Conservation (phyloP, 1,284 basidiomycete species). For the Psilocybe mexicana region DNA sequence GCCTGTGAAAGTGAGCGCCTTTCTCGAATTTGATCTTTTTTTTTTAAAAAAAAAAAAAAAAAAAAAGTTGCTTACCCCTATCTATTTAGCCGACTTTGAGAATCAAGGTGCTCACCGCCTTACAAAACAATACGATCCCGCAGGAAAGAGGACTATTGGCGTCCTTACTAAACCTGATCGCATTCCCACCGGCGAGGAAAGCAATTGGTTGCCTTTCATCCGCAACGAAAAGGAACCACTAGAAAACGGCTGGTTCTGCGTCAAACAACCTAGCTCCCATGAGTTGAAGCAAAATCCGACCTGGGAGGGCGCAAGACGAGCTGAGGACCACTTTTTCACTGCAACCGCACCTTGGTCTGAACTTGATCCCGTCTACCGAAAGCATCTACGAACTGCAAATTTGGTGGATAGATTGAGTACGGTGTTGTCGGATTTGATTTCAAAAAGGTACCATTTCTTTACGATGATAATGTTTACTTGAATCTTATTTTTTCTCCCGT, state of each 20-base stretch:
- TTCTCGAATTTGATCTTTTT: background rate
- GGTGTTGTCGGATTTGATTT: conserved; percentile 58
- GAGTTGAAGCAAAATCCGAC: conserved; percentile 55
- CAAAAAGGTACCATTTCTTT: conserved; percentile 44
- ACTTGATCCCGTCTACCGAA: conserved; percentile 47
- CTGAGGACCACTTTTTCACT: conserved; percentile 70
- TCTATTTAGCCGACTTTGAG: conserved; percentile 66
- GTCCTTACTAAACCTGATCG: conserved; percentile 83
- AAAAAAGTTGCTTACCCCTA: background rate
- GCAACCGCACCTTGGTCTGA: conserved; percentile 54
- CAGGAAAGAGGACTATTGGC: conserved; percentile 43
- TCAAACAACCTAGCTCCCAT: conserved; percentile 66
- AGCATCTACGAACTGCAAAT: conserved; percentile 54
- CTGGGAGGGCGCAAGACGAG: conserved; percentile 56
- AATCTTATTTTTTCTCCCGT: background rate
- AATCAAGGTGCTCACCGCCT: conserved; percentile 68
- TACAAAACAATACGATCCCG: conserved; percentile 54
- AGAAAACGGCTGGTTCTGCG: conserved; percentile 69
- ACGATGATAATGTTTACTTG: background rate
- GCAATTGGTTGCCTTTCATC: conserved; percentile 58
- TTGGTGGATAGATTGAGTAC: conserved; percentile 55
- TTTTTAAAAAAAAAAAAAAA: too few relatives aligned
- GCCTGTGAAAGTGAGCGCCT: conserved; percentile 64
- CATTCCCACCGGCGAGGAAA: conserved; percentile 62
- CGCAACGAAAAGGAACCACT: conserved; percentile 56